Base-by-base conservation (phyloP, 2,329 filamentous ascomycete genomes). In the Fusarium mexicanum region DNA sequence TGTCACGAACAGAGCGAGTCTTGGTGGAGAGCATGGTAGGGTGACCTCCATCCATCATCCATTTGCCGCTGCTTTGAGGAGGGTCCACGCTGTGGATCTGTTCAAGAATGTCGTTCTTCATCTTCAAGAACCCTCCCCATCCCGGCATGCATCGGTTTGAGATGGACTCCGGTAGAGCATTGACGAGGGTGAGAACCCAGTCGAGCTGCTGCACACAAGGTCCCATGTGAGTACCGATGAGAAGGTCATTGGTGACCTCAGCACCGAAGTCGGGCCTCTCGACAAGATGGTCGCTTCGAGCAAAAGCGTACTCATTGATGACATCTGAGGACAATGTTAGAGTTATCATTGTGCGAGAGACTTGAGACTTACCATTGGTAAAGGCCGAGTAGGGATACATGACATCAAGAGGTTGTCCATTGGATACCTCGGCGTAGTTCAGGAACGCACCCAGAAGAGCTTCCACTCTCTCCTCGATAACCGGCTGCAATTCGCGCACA, bases 271-370 rank as follows among this genome's bases (percentile, higher is more conserved):
- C 80, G 5, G 77, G 69, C 60, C 76, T 73, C 66, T 83, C 81
- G 51, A 82, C 80, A 18, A 83, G 69, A 40, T 81, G 80, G 31
- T 81, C 79, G 61, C 77, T 80, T 59, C 80, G 76, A 64, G 81
- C 80, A 77, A 84, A 84, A 29, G 81, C 79, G 67, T 84, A 84
- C 74, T 84, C 82, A 64, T 83, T 83, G 48, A 84, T 83, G 40
- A 83, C 80, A 61, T 84, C 81, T 82, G 31, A n/a, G 13, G 12
- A 24, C 2, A 20, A 8, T 33, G 26, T 73, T 65, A 76, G 67
- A 26, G 22, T 12, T 43, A 35, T 3, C 2, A 10, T 8, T 8
- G 11, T 8, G 18, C 2, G 11, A 9, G 5, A 48, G 9, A 61
- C 14, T 29, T 10, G 20, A 53, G 35, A 18, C 74, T 38, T 57